Base-by-base conservation (phyloP, 441 rosid genomes). In the Manihot esculenta region DNA sequence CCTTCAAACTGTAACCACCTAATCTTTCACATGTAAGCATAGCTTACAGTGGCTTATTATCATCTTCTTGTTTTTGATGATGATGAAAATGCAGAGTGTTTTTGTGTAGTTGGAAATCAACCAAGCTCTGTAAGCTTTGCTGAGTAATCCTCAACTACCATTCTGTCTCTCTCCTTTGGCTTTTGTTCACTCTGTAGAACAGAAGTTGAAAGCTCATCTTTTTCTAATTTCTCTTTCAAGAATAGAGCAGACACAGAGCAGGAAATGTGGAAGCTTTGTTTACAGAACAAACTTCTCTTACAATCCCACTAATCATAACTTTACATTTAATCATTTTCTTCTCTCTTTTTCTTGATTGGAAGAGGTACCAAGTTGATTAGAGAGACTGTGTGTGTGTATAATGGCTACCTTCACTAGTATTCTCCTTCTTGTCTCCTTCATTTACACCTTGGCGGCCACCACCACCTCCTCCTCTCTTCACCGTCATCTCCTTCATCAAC, bases 401-500 rank as follows among this genome's bases (percentile, higher is more conserved):
- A 62, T 68, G 65, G 49, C 35, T 68, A 27, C 49, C 35, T 27
- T 4, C 8, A 30, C 70, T 23, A 21, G 30, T 66, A 15, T 38
- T 62, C 23, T 66, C 10, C 24, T 77, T 51, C 27, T 76, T 8
- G 26, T 82, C 68, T 23, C 48, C 15, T 47, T 78, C 35, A 57
- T 73, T 41, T 26, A 73, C 80, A 70, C 24, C 66, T 14, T 77
- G 68, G 33, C 82, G 58, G 62, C 66, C 55, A 14, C 38, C 80
- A 82, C 64, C 78, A 10, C 69, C 79, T 24, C 68, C 55, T 48
- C 64, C 69, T 24, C 60, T 86, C 82, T 35, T 87, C 88, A 42
- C 49, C 85, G 77, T 41, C 87, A 47, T 67, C 85, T 56, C 57
- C 81, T 81, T 47, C 84, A 81, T 76, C 84, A 72, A 24, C 82